These are phyloP conservation scores for Capsicum pubescens DNA, from an alignment of 257 asterid genomes.

Conservation along the genomic window DNA sequence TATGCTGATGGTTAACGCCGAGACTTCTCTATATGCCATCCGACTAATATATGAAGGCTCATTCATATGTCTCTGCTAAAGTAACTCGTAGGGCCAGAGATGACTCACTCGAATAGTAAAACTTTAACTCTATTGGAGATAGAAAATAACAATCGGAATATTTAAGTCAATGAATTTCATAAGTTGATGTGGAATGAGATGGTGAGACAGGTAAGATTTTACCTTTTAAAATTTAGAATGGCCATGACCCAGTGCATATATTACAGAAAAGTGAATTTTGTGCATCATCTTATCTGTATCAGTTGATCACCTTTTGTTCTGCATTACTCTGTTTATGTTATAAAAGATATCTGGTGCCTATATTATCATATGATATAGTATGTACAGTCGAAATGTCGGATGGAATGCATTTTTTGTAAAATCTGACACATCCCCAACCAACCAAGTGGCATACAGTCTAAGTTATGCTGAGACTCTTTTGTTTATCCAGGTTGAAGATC, in stretches of 20 bases:
- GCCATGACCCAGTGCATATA: neutral
- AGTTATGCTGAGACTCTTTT: conserved; percentile 20
- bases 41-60: too few species aligned
- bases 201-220: neutral
- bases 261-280: neutral
- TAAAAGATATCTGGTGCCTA: neutral
- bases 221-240: neutral
- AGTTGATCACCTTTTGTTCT: neutral
- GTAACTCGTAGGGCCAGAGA: neutral
- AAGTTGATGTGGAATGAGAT: neutral
- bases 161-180: neutral
- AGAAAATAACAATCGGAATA: neutral
- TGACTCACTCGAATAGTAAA: neutral
- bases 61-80: neutral
- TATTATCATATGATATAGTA: neutral
- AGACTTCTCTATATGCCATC: too few species aligned
- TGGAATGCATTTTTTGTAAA: neutral
- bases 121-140: neutral
- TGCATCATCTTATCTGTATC: neutral
- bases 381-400: neutral
- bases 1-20: too few species aligned
- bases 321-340: neutral
- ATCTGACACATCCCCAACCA: neutral
- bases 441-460: neutral
- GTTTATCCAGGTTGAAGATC: conserved; percentile 64